Conservation (phyloP, 2,329 filamentous ascomycete genomes). For the Metarhizium robertsii region DNA sequence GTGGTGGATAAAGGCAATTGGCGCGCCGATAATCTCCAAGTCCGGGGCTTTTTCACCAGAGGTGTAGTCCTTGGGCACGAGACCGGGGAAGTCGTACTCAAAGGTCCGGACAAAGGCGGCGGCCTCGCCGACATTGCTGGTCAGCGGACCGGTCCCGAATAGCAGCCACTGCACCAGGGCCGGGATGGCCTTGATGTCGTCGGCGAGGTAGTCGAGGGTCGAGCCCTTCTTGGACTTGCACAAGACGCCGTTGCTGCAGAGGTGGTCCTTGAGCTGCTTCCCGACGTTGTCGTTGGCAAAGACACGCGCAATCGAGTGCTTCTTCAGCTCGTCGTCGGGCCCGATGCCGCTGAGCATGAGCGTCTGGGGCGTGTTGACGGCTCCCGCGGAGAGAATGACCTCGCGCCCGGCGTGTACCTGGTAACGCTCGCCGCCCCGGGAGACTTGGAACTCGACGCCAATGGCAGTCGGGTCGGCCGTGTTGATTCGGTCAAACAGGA, state of each 20-base stretch:
- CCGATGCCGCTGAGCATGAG: constrained; percentile 6
- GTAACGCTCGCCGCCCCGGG: constrained; percentile 6
- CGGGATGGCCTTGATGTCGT: constrained; percentile 8
- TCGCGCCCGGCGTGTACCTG: constrained; percentile 20
- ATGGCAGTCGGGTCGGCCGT: constrained; percentile 6
- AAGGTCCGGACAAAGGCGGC: constrained; percentile 10
- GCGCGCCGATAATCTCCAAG: constrained; percentile 9
- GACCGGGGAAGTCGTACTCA: constrained; percentile 5
- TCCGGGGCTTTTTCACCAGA: constrained; percentile 10
- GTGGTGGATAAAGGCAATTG: constrained; percentile 11
- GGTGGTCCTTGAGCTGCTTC: constrained; percentile 32
- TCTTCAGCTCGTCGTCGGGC: constrained; percentile 1
- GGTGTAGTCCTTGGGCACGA: constrained; percentile 9
- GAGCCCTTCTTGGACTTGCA: constrained; percentile 9
- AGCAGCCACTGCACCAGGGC: constrained; percentile 10
- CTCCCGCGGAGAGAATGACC: constrained; percentile 5
- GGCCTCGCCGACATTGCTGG: constrained; percentile 11
- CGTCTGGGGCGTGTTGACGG: constrained; percentile 5
- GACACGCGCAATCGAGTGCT: constrained; percentile 24
- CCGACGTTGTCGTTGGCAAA: constrained; percentile 53
- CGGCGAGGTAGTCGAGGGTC: constrained; percentile 10
- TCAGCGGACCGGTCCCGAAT: constrained; percentile 10
- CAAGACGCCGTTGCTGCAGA: constrained; percentile 7
- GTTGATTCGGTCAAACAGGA: constrained; percentile 9
- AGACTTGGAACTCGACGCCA: constrained; percentile 10